A percentile compares a stretch with the other conserved stretches of the same genome.
Evolutionary conservation across 352 stramenopile genomes (phyloP).

Genomic region (Nothophytophthora sp.): DNA sequence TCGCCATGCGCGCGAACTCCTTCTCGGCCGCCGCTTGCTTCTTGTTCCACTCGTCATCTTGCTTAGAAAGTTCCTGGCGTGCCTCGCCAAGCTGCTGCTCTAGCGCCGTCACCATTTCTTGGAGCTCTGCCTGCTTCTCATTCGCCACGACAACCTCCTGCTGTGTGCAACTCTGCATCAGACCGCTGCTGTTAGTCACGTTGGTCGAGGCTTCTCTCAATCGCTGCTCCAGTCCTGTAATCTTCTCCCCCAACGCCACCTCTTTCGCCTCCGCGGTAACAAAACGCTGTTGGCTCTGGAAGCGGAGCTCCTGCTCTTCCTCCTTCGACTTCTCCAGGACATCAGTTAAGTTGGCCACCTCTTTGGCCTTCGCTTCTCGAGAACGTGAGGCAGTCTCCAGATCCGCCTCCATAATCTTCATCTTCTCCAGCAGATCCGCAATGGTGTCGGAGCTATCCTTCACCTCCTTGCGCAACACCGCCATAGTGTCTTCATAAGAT

Average conservation of each 20-base stretch:
- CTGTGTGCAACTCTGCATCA: slow-evolving; percentile 15
- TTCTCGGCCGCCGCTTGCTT: slow-evolving; percentile 23
- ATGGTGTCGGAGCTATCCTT: slow-evolving; percentile 47
- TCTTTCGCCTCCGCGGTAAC: slow-evolving; percentile 43
- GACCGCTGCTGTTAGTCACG: slow-evolving; percentile 9
- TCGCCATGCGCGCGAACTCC: slow-evolving; percentile 14
- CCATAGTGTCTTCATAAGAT: slow-evolving; percentile 66
- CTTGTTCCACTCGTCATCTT: slow-evolving; percentile 28
- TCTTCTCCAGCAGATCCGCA: slow-evolving; percentile 34
- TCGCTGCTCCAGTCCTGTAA: slow-evolving; percentile 38
- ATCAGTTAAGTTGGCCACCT: slow-evolving; percentile 25
- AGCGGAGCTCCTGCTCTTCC: slow-evolving; percentile 58
- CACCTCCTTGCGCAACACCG: slow-evolving; percentile 53
- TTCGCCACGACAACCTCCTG: slow-evolving; percentile 12
- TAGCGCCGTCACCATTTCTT: slow-evolving; percentile 28
- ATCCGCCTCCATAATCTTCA: slow-evolving; percentile 36
- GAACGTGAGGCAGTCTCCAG: slow-evolving; percentile 11
- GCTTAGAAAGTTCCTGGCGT: slow-evolving; percentile 24
- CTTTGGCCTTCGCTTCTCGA: slow-evolving; percentile 40
- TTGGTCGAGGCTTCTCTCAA: slow-evolving; percentile 17
- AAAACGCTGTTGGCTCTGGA: slow-evolving; percentile 61
- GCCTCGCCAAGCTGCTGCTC: slow-evolving; percentile 32
- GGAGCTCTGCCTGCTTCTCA: slow-evolving; percentile 18
- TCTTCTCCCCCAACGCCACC: slow-evolving; percentile 33
- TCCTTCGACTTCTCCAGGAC: slow-evolving; percentile 41